Evolutionary conservation across 2,329 filamentous ascomycete species (phyloP).

Genomic region (Aurifilum marmelostoma): DNA sequence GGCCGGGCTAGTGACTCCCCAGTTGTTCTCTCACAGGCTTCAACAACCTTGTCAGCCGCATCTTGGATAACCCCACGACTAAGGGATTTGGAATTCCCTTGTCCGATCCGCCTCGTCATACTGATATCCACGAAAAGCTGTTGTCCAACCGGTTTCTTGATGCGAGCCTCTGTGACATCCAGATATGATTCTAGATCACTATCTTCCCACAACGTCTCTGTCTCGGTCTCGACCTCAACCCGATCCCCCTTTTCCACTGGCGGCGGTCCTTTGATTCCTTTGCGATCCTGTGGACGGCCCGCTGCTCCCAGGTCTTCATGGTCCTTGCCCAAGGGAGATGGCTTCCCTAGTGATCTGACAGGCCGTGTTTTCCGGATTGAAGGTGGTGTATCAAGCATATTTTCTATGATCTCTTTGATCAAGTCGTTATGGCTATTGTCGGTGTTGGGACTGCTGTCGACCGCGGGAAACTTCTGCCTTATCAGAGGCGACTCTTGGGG

Average conservation of each 20-base stretch:
- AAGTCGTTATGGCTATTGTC: conserved; percentile 20
- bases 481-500: conserved; percentile 21
- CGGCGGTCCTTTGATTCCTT: neutral
- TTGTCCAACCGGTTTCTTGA: conserved; percentile 10
- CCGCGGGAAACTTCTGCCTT: conserved; percentile 19
- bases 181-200: conserved; percentile 14
- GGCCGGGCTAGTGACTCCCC: neutral
- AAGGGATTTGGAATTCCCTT: neutral
- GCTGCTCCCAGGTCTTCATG: neutral
- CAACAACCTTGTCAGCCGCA: neutral
- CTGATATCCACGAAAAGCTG: conserved; percentile 23
- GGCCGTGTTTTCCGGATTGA: conserved; percentile 11
- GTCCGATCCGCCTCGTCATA: neutral
- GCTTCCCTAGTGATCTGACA: conserved; percentile 3
- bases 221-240: neutral
- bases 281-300: neutral
- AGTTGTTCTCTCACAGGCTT: neutral
- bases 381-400: conserved; percentile 20
- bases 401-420: conserved; percentile 27
- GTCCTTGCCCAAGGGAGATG: neutral
- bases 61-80: neutral
- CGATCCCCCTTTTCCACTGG: neutral
- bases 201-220: conserved; percentile 3
- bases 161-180: conserved; percentile 17
- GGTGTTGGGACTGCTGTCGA: conserved; percentile 25